Evolutionary conservation across 805 yeast species (phyloP).

Genomic region (Saturnispora sanitii): DNA sequence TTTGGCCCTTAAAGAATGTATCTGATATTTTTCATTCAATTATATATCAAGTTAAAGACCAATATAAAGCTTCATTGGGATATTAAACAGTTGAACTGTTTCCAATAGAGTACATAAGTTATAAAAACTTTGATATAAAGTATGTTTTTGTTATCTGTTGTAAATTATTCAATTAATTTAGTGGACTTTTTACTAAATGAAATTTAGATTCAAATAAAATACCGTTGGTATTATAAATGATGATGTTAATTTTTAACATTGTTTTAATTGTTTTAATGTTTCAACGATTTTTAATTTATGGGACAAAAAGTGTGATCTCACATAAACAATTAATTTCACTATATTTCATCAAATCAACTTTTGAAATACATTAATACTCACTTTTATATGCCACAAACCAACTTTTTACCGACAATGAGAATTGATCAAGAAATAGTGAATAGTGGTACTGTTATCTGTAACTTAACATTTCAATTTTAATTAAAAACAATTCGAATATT

Average conservation of each 20-base stretch:
- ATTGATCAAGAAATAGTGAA: no score
- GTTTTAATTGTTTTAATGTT: background rate
- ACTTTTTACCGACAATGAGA: no score
- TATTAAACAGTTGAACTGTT: conserved; percentile 28
- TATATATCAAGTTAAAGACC: conserved; percentile 56
- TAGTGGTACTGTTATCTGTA: no score
- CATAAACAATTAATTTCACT: no score
- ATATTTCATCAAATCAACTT: no score
- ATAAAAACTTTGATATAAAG: conserved; percentile 37
- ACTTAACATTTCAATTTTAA: no score
- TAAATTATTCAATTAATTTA: conserved; percentile 32
- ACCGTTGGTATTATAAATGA: conserved; percentile 47
- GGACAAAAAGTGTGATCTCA: no score
- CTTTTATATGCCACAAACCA: no score
- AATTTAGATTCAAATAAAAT: conserved; percentile 37
- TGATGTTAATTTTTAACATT: conserved; percentile 30
- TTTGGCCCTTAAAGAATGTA: conserved; percentile 29
- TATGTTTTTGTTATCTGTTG: conserved; percentile 25
- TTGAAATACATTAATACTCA: no score
- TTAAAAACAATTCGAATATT: no score
- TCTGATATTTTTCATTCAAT: conserved; percentile 27
- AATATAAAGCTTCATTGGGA: conserved; percentile 38
- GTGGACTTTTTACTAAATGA: conserved; percentile 23
- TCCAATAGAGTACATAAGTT: conserved; percentile 28
- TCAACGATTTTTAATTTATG: no score